Evolutionary conservation across 495 filamentous ascomycete species (phyloP), one percentile per base, ranked within the genome.

Genomic region (Penicillium bovifimosum): DNA sequence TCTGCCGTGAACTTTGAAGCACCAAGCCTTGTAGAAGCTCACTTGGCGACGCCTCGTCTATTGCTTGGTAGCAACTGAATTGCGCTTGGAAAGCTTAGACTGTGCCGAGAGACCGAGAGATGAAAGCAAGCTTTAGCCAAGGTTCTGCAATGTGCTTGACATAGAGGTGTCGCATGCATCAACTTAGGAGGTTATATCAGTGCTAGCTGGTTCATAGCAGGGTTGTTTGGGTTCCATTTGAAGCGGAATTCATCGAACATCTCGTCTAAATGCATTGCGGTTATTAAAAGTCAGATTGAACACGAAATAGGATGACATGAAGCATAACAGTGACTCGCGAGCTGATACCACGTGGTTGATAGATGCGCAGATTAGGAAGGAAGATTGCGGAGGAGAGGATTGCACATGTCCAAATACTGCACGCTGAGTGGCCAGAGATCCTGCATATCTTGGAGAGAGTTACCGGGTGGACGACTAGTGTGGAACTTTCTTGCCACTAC

Each of bases 11-110:
- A 17, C 14, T n/a, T n/a, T 10, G 8, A 14, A 17, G 9, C 11
- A 52, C 41, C 41, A 52, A 52, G 50, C 50, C 18, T 52, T 52
- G 32, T 27, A 28, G 50, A 52, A 45, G 50, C 50, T 52, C 50
- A 36, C 50, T 52, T 52, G 50, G 50, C 50, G 50, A 45, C 50
- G 50, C 50, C 50, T 43, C 20, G 17, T 31, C 47, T 9, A 33
- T 32, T 32, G 47, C 38, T 50, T 50, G 38, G 34, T 27, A 1
- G 7, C 14, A 28, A 20, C 20, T 41, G 17, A 13, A 18, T 41
- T 50, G 35, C 20, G 26, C 18, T 28, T 29, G 14, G 35, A 17
- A 4, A 11, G n/a, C 18, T 41, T 14, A 32, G 16, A 20, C 17
- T 28, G 17, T 14, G 4, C 29, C 9, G 29, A 16, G 28, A 5